Conservation (phyloP, 169 alveolate species). For the Eimeria acervulina region DNA sequence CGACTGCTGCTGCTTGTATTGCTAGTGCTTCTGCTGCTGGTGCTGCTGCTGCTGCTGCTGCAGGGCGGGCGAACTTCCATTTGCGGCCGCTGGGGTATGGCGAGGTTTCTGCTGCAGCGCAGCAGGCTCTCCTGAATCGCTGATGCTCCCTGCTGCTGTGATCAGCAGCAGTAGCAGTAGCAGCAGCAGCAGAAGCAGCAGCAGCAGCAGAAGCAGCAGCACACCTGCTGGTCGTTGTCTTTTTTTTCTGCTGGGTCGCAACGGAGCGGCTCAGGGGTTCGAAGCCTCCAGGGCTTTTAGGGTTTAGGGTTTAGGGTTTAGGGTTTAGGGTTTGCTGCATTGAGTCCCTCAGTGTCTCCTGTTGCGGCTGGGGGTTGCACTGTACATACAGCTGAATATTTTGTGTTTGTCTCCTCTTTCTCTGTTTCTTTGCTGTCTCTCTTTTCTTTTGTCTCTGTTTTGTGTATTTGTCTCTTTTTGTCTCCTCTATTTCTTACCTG, state of each 20-base stretch:
- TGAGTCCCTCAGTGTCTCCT: not conserved
- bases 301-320: not conserved
- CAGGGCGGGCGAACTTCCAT: slow-evolving; percentile 10
- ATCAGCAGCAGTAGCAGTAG: not conserved
- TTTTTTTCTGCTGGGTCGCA: too few species aligned
- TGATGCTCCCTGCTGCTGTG: not conserved
- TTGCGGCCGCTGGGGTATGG: not conserved
- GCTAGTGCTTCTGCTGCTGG: not conserved
- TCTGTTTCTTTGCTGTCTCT: too few species aligned
- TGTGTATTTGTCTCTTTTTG: too few species aligned
- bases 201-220: not conserved
- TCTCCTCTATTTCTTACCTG: too few species aligned
- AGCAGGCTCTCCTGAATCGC: not conserved
- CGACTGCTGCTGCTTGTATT: not conserved
- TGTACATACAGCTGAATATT: not conserved
- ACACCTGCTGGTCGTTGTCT: too few species aligned
- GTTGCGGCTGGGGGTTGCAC: not conserved
- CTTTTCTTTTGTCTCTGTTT: too few species aligned
- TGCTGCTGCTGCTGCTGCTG: slow-evolving; percentile 15
- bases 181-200: not conserved
- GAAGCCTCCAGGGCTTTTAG: not conserved
- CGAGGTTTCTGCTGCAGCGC: slow-evolving; percentile 1
- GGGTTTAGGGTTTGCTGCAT: not conserved
- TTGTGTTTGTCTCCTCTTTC: too few species aligned
- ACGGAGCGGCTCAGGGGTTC: too few species aligned